phyloP scores from a whole-genome alignment of 495 filamentous ascomycete genomes.

The Neurospora sp. region DNA sequence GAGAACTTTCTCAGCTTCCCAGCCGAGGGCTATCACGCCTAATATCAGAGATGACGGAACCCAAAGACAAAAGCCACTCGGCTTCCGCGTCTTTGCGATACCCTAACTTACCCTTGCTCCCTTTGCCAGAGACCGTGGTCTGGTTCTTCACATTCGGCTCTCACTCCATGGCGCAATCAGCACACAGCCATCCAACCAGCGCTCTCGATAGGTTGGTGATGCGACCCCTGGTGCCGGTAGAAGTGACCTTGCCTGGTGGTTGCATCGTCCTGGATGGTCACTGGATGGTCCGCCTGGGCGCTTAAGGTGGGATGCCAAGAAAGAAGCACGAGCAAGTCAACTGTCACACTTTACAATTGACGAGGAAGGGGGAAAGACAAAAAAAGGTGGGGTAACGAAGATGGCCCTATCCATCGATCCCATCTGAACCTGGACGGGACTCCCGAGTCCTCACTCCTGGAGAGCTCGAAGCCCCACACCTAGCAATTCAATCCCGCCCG shows the following conservation, averaged over 20 bases:
- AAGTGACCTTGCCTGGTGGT: background rate
- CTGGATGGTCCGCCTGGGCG: slow-evolving; percentile 10
- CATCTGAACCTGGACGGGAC: background rate
- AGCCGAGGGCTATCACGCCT: background rate
- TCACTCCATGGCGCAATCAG: background rate
- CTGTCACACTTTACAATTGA: background rate
- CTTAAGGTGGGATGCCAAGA: slow-evolving; percentile 18
- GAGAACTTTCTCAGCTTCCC: background rate
- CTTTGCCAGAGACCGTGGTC: background rate
- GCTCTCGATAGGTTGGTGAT: slow-evolving; percentile 2
- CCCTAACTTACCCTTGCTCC: slow-evolving; percentile 3
- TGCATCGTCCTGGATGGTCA: background rate
- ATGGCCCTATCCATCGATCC: background rate
- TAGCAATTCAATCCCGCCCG: background rate
- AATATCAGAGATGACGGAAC: background rate
- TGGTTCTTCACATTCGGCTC: background rate
- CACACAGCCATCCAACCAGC: slow-evolving; percentile 11
- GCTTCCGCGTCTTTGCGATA: background rate
- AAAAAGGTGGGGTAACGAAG: background rate
- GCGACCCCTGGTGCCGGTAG: slow-evolving; percentile 3
- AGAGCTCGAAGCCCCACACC: background rate
- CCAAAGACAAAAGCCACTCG: slow-evolving; percentile 4
- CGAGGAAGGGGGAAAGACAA: background rate
- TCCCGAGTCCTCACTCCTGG: background rate
- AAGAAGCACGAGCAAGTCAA: background rate